Percentiles rank a stretch among this genome's conserved stretches.
Evolutionary conservation across 176 grass and related monocot species (phyloP).

Genomic region (Ensete glaucum): DNA sequence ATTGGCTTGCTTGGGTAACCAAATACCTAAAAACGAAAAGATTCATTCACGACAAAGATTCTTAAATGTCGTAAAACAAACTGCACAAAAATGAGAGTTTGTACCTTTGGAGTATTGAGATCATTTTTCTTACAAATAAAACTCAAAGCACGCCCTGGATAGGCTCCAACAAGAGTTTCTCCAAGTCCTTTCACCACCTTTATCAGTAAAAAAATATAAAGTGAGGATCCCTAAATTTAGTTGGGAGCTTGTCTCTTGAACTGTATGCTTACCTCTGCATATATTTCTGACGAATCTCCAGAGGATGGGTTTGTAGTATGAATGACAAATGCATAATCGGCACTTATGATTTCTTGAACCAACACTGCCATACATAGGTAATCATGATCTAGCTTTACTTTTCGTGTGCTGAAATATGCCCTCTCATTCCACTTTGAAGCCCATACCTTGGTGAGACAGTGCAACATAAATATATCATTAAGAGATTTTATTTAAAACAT

Average conservation of each 20-base stretch:
- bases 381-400: conserved; percentile 91
- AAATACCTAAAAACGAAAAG: conserved; percentile 44
- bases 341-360: conserved; percentile 91
- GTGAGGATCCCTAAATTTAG: not conserved
- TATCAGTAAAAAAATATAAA: not conserved
- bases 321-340: conserved; percentile 99
- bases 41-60: conserved; percentile 2
- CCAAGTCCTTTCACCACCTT: conserved; percentile 85
- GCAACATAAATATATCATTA: too few species aligned
- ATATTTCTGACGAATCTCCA: conserved; percentile 88
- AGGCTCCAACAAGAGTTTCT: conserved; percentile 23
- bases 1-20: conserved; percentile 93
- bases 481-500: too few species aligned
- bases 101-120: conserved; percentile 69
- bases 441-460: conserved; percentile 54
- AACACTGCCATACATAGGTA: conserved; percentile 94
- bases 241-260: not conserved
- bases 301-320: conserved; percentile 87
- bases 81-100: not conserved
- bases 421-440: conserved; percentile 99
- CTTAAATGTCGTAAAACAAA: not conserved
- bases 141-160: conserved; percentile 57
- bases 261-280: conserved; percentile 53
- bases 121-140: conserved; percentile 75
- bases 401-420: conserved; percentile 90